Conservation (phyloP, 1,139 yeast genomes). For the Dujonia santamariae region DNA sequence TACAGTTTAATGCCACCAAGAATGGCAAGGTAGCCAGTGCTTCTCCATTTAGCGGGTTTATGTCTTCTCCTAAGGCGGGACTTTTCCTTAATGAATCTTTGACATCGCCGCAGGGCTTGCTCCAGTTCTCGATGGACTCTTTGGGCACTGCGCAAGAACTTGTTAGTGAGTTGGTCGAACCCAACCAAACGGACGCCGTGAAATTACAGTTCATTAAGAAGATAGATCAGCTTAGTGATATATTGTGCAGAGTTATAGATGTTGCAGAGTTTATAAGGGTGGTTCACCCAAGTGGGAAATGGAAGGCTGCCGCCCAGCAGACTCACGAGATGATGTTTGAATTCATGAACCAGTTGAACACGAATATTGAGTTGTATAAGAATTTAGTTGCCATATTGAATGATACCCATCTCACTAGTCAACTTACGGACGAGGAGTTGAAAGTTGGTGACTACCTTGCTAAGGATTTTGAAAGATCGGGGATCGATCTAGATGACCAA, state of each 20-base stretch:
- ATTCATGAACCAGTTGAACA: constrained; percentile 89
- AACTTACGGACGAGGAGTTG: constrained; percentile 66
- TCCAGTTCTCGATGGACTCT: constrained; percentile 64
- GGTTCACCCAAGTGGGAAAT: constrained; percentile 72
- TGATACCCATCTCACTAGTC: constrained; percentile 30
- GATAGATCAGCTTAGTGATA: constrained; percentile 83
- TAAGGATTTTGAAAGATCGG: constrained; percentile 88
- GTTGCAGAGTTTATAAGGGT: constrained; percentile 90
- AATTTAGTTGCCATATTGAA: constrained; percentile 56
- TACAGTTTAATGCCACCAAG: constrained; percentile 24
- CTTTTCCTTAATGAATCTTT: constrained; percentile 71
- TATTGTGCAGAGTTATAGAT: constrained; percentile 88
- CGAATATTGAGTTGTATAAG: constrained; percentile 70
- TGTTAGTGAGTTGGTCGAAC: constrained; percentile 50
- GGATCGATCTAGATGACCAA: constrained; percentile 74
- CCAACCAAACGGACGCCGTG: constrained; percentile 33
- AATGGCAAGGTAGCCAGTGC: too few species aligned
- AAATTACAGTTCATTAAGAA: constrained; percentile 55
- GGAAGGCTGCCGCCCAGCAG: constrained; percentile 79
- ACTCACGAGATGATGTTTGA: constrained; percentile 90
- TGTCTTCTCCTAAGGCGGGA: constrained; percentile 39
- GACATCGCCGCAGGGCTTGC: constrained; percentile 66
- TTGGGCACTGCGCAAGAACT: constrained; percentile 59
- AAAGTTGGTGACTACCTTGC: constrained; percentile 78
- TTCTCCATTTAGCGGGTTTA: too few species aligned